A percentile compares a stretch with the other conserved stretches of the same genome.
phyloP scores from a whole-genome alignment of 805 yeast genomes.

The Candida schatavii region DNA sequence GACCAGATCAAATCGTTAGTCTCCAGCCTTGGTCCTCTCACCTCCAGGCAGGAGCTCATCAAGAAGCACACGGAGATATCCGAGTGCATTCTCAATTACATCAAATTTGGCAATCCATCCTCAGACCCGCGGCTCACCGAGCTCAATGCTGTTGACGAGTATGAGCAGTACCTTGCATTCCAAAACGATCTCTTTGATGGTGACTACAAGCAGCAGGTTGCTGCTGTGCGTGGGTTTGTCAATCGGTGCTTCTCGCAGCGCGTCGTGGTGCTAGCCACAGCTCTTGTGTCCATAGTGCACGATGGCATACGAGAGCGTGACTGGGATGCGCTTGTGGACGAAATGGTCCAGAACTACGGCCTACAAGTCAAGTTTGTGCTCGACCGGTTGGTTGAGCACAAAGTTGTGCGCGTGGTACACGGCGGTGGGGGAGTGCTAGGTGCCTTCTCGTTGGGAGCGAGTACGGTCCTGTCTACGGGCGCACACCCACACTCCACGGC shows the following conservation, averaged over 20 bases:
- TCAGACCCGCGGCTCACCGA: slow-evolving; percentile 14
- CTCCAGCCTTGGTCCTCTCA: slow-evolving; percentile 62
- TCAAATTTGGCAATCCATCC: slow-evolving; percentile 24
- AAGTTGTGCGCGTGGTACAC: slow-evolving; percentile 39
- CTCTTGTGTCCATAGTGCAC: slow-evolving; percentile 59
- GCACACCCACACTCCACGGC: slow-evolving; percentile 2
- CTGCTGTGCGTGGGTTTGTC: slow-evolving; percentile 37
- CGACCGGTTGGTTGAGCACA: slow-evolving; percentile 46
- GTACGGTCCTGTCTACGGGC: slow-evolving; percentile 6
- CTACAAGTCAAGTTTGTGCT: slow-evolving; percentile 46
- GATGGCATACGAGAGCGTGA: slow-evolving; percentile 71
- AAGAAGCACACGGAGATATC: slow-evolving; percentile 74
- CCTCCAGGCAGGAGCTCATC: slow-evolving; percentile 63
- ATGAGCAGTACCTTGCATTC: slow-evolving; percentile 51
- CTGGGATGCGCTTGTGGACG: slow-evolving; percentile 50
- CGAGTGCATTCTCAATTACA: slow-evolving; percentile 54
- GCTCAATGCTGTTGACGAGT: slow-evolving; percentile 17
- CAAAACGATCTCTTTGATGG: slow-evolving; percentile 66
- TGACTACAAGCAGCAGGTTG: slow-evolving; percentile 33
- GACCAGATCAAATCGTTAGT: slow-evolving; percentile 69
- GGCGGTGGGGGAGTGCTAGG: slow-evolving; percentile 19
- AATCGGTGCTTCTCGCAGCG: slow-evolving; percentile 31
- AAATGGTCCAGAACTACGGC: slow-evolving; percentile 65
- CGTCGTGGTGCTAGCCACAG: slow-evolving; percentile 50
- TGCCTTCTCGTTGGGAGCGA: slow-evolving; percentile 13